phyloP scores from a whole-genome alignment of 2,329 filamentous ascomycete species.

The Xylaria sp. region DNA sequence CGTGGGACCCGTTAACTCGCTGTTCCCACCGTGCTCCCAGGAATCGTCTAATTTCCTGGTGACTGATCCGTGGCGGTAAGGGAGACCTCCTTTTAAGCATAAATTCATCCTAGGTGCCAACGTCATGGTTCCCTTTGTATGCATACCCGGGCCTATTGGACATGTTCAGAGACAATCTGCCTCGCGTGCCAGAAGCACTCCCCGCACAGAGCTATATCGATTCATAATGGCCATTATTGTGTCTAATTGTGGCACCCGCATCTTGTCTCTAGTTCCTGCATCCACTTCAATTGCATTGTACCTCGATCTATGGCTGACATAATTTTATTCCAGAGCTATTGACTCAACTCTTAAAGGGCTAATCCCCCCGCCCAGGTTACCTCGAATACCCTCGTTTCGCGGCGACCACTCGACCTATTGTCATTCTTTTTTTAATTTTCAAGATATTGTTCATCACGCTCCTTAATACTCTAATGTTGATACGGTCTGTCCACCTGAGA shows the following conservation, averaged over 20 bases:
- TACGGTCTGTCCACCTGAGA: slow-evolving; percentile 58
- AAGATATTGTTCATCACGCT: slow-evolving; percentile 62
- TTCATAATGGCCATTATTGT: slow-evolving; percentile 42
- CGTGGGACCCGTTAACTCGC: slow-evolving; percentile 74
- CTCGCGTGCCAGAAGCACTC: slow-evolving; percentile 45
- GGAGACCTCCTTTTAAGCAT: slow-evolving; percentile 47
- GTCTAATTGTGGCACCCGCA: slow-evolving; percentile 43
- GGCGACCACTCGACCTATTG: slow-evolving; percentile 61
- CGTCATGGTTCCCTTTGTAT: slow-evolving; percentile 39
- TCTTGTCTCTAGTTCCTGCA: slow-evolving; percentile 42
- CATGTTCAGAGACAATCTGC: slow-evolving; percentile 40
- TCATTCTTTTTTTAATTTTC: slow-evolving; percentile 63
- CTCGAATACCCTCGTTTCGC: slow-evolving; percentile 53
- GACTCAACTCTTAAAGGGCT: slow-evolving; percentile 60
- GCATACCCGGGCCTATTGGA: slow-evolving; percentile 40
- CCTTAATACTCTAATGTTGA: slow-evolving; percentile 69
- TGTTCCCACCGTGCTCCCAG: slow-evolving; percentile 63
- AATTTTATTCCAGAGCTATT: slow-evolving; percentile 42
- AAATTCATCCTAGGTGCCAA: slow-evolving; percentile 32
- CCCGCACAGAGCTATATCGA: slow-evolving; percentile 42
- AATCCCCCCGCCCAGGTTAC: slow-evolving; percentile 56
- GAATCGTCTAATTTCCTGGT: slow-evolving; percentile 61
- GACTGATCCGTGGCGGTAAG: slow-evolving; percentile 65
- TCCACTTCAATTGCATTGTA: slow-evolving; percentile 37
- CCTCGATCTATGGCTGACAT: slow-evolving; percentile 44